These are phyloP conservation scores for Ophiostoma tasmaniense DNA, from an alignment of 2,329 filamentous ascomycete genomes.

Conservation along the genomic window DNA sequence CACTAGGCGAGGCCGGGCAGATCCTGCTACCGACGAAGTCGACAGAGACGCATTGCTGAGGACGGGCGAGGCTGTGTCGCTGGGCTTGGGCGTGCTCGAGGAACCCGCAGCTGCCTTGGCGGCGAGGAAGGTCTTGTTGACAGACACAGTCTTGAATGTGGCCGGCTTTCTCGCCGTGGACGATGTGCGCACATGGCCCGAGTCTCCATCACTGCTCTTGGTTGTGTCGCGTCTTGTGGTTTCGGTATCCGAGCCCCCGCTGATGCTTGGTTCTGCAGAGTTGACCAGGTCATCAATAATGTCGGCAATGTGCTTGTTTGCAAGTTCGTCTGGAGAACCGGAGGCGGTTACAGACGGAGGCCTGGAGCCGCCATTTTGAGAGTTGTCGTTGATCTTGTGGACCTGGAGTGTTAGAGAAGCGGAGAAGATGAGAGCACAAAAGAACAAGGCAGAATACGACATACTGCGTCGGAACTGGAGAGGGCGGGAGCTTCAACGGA, in stretches of 20 bases:
- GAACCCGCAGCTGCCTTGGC: slow-evolving; percentile 52
- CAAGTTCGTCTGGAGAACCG: slow-evolving; percentile 41
- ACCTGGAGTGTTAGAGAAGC: slow-evolving; percentile 24
- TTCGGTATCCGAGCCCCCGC: slow-evolving; percentile 70
- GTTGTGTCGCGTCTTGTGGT: slow-evolving; percentile 51
- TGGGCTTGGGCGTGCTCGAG: slow-evolving; percentile 37
- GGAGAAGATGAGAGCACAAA: background rate
- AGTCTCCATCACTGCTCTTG: slow-evolving; percentile 48
- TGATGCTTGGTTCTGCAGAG: slow-evolving; percentile 60
- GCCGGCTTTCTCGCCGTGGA: slow-evolving; percentile 63
- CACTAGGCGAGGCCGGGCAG: slow-evolving; percentile 60
- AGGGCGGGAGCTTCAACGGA: slow-evolving; percentile 46
- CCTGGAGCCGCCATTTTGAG: slow-evolving; percentile 41
- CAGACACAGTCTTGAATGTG: slow-evolving; percentile 76
- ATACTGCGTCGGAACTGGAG: slow-evolving; percentile 39
- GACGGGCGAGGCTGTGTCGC: slow-evolving; percentile 41
- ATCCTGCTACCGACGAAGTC: slow-evolving; percentile 37
- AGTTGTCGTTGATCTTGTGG: slow-evolving; percentile 31
- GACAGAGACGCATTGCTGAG: slow-evolving; percentile 36
- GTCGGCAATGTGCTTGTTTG: slow-evolving; percentile 48
- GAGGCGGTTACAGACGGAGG: slow-evolving; percentile 31
- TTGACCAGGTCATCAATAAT: slow-evolving; percentile 50
- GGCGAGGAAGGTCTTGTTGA: slow-evolving; percentile 76
- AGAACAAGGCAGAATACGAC: slow-evolving; percentile 10
- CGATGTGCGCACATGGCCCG: slow-evolving; percentile 49